phyloP scores from a whole-genome alignment of 768 basidiomycete genomes.

The Pleurotus ostreatus region DNA sequence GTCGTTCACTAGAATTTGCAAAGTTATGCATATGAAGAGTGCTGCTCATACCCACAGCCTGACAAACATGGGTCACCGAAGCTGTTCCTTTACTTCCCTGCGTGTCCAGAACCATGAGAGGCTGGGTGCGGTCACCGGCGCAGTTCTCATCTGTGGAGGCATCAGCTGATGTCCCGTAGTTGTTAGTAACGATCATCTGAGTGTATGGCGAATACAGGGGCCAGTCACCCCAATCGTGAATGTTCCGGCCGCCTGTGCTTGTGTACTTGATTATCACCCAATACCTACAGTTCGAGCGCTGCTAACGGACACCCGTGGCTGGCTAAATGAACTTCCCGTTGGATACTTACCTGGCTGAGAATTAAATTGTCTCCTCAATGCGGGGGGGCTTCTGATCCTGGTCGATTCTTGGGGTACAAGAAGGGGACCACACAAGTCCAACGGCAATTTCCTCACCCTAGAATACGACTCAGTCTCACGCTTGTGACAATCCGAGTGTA shows the following conservation, averaged over 20 bases:
- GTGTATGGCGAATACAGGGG: not conserved
- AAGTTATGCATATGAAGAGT: not conserved
- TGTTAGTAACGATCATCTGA: constrained; percentile 3
- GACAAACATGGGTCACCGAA: not conserved
- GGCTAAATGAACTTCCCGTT: not conserved
- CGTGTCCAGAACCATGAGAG: not conserved
- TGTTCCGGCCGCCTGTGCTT: not conserved
- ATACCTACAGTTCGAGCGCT: not conserved
- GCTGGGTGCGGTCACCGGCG: not conserved
- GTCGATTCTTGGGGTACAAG: too few species aligned
- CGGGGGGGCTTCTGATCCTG: too few species aligned
- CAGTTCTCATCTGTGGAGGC: constrained; percentile 3
- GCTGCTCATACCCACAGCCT: not conserved
- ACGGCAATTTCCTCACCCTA: too few species aligned
- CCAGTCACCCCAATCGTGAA: not conserved
- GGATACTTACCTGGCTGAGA: not conserved
- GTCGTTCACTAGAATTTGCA: not conserved
- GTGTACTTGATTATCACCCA: not conserved
- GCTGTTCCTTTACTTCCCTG: not conserved
- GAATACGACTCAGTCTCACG: too few species aligned
- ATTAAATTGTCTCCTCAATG: too few species aligned
- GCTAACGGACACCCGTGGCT: not conserved
- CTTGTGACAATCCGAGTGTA: too few species aligned
- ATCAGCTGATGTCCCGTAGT: constrained; percentile 3
- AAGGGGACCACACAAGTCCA: too few species aligned